These are phyloP conservation scores for Smallanthus sonchifolius DNA, from an alignment of 129 eudicot species.

Conservation along the genomic window DNA sequence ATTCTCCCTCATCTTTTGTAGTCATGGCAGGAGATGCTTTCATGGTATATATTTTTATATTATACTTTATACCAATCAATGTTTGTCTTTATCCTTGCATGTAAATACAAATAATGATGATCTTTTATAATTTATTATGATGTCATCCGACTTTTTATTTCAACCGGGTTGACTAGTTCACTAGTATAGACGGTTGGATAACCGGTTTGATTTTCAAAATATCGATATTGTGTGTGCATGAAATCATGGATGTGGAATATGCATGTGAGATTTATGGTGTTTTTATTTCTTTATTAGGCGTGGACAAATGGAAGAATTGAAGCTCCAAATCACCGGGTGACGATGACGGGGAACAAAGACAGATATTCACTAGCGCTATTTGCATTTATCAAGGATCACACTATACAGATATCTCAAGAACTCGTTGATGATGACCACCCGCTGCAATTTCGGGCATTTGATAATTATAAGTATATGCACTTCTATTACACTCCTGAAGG, in stretches of 20 bases:
- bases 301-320: conserved; percentile 61
- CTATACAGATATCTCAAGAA: conserved; percentile 29
- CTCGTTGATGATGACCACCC: conserved; percentile 39
- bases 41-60: conserved; percentile 37
- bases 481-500: conserved; percentile 36
- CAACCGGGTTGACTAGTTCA: too few relatives aligned
- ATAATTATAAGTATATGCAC: conserved; percentile 39
- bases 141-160: too few relatives aligned
- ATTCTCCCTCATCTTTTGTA: too few relatives aligned
- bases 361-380: conserved; percentile 43
- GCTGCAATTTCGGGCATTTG: conserved; percentile 35
- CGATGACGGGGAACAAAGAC: conserved; percentile 38
- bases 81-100: too few relatives aligned
- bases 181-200: too few relatives aligned
- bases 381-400: conserved; percentile 37
- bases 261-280: background rate
- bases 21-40: conserved; percentile 62
- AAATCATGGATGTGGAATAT: too few relatives aligned
- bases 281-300: conserved; percentile 33
- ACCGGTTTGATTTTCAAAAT: too few relatives aligned
- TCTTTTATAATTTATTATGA: too few relatives aligned
- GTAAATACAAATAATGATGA: too few relatives aligned
- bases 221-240: too few relatives aligned
- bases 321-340: conserved; percentile 40
- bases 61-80: background rate